These are phyloP conservation scores for Cutaneotrichosporon sp. DNA, from an alignment of 1,284 basidiomycete species.

Conservation along the genomic window DNA sequence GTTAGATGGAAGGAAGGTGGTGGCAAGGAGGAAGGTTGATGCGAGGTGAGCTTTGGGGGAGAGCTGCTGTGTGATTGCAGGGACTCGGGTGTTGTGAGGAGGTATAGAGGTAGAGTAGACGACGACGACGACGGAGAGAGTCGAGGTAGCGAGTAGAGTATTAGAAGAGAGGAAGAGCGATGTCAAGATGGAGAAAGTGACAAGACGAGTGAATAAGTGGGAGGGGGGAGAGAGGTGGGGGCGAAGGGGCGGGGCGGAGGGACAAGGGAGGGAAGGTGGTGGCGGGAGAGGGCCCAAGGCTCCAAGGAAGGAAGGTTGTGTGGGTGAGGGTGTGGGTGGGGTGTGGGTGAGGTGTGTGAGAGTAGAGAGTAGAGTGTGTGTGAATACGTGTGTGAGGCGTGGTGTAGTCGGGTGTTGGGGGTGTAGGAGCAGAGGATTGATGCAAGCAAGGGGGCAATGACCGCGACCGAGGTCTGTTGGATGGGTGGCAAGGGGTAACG, in stretches of 20 bases:
- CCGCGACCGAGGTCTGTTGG: not conserved
- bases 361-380: no score
- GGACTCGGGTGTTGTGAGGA: slow-evolving; percentile 4
- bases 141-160: slow-evolving; percentile 2
- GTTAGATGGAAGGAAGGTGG: slow-evolving; percentile 13
- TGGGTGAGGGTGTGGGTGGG: not conserved
- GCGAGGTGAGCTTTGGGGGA: slow-evolving; percentile 2
- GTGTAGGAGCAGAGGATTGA: no score
- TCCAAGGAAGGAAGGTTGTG: not conserved
- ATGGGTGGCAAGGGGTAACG: slow-evolving; percentile 1
- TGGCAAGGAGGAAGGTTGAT: slow-evolving; percentile 12
- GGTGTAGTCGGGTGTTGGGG: no score
- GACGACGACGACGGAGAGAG: slow-evolving; percentile 3
- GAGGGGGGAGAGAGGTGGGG: not conserved
- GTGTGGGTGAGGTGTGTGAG: no score
- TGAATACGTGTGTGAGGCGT: no score
- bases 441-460: not conserved
- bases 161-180: slow-evolving; percentile 9
- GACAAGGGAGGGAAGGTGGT: slow-evolving; percentile 7
- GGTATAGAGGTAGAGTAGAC: slow-evolving; percentile 3
- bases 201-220: not conserved
- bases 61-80: not conserved
- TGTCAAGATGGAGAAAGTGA: slow-evolving; percentile 3
- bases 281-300: slow-evolving; percentile 8
- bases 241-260: not conserved